Percentiles rank a stretch among this genome's conserved stretches.
These are phyloP conservation scores for Ilyonectria robusta DNA, from an alignment of 2,329 filamentous ascomycete genomes.

Conservation along the genomic window DNA sequence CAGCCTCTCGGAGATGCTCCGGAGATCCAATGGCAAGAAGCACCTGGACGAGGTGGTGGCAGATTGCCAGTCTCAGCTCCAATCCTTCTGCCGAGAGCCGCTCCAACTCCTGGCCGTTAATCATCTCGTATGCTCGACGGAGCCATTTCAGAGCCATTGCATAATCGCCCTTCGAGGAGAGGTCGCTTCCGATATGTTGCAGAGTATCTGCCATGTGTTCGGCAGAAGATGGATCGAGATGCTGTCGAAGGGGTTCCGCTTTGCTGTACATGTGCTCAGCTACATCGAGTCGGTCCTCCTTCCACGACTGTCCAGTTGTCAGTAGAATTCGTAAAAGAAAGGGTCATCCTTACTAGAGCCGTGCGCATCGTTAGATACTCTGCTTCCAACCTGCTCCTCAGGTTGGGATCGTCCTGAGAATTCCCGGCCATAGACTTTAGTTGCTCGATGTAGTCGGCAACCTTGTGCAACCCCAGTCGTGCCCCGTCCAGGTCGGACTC, in stretches of 20 bases:
- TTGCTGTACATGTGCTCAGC: constrained; percentile 84
- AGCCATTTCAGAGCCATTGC: constrained; percentile 79
- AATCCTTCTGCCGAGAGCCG: constrained; percentile 70
- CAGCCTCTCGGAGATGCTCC: constrained; percentile 65
- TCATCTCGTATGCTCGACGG: constrained; percentile 72
- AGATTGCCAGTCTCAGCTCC: constrained; percentile 76
- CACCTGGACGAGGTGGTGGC: constrained; percentile 73
- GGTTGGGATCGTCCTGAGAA: not conserved
- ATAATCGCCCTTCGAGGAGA: constrained; percentile 67
- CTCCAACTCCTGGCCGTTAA: constrained; percentile 69
- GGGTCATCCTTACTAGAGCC: constrained; percentile 68
- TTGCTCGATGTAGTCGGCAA: constrained; percentile 66
- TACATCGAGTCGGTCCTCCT: constrained; percentile 79
- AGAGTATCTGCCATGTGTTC: constrained; percentile 78
- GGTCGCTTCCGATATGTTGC: constrained; percentile 78
- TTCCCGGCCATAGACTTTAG: constrained; percentile 30
- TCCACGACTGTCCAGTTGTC: constrained; percentile 73
- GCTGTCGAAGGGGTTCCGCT: constrained; percentile 57
- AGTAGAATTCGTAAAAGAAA: constrained; percentile 30
- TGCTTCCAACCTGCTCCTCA: constrained; percentile 59
- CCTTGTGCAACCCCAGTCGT: constrained; percentile 73
- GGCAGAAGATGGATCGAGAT: constrained; percentile 63
- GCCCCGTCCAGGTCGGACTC: constrained; percentile 70
- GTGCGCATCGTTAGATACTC: constrained; percentile 79
- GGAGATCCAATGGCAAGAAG: constrained; percentile 63